Conservation (phyloP, 2,329 filamentous ascomycete genomes). For the Fusarium sublunatum region DNA sequence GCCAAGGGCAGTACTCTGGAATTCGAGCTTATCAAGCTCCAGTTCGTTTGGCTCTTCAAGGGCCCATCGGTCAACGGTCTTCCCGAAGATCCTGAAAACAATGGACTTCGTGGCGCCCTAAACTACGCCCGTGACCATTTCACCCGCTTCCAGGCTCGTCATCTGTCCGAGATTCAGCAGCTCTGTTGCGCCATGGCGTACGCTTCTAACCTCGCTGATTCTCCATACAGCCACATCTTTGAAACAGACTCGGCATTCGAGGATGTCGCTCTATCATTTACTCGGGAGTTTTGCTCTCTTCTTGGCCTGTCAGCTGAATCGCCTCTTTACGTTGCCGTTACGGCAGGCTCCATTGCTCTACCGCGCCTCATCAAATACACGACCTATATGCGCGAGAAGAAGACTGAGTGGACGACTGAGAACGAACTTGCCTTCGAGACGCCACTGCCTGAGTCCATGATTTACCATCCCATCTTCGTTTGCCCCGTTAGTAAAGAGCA, state of each 20-base stretch:
- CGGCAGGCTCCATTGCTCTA: constrained; percentile 90
- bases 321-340: constrained; percentile 91
- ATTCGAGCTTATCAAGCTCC: constrained; percentile 90
- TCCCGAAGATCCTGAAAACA: constrained; percentile 60
- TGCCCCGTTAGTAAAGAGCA: constrained; percentile 98
- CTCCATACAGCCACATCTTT: constrained; percentile 85
- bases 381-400: constrained; percentile 85
- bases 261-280: constrained; percentile 88
- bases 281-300: constrained; percentile 91
- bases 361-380: constrained; percentile 91
- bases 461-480: constrained; percentile 97
- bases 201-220: constrained; percentile 76
- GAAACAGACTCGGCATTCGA: constrained; percentile 80
- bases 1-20: constrained; percentile 90
- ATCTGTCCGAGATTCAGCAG: constrained; percentile 82
- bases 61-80: constrained; percentile 66
- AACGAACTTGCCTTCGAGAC: constrained; percentile 88
- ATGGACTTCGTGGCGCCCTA: constrained; percentile 73
- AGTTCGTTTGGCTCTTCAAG: constrained; percentile 89
- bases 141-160: constrained; percentile 76
- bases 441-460: constrained; percentile 67
- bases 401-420: constrained; percentile 93
- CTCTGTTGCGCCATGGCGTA: constrained; percentile 86
- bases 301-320: constrained; percentile 91
- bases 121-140: constrained; percentile 82